Evolutionary conservation across 179 eudicot genomes (phyloP).

Genomic region (Dionaea muscipula): DNA sequence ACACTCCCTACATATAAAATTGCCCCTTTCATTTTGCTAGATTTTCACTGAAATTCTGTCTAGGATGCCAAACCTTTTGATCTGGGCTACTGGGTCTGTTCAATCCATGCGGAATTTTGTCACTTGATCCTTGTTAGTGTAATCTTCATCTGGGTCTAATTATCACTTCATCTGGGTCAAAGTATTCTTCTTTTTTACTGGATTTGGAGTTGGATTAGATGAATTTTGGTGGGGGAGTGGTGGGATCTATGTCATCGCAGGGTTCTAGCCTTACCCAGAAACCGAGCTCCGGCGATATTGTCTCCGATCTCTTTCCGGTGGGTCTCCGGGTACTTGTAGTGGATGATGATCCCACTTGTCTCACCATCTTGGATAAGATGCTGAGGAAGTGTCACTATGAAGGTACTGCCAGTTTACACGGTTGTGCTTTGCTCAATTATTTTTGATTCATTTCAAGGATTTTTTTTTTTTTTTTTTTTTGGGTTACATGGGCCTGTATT

Average conservation of each 20-base stretch:
- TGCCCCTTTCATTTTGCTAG: too few species aligned
- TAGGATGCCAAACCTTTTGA: too few species aligned
- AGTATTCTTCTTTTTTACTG: too few species aligned
- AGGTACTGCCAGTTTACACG: constrained; percentile 22
- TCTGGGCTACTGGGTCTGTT: too few species aligned
- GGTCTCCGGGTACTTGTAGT: constrained; percentile 73
- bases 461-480: background rate
- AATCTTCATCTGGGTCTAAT: too few species aligned
- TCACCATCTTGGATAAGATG: constrained; percentile 63
- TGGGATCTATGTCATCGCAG: constrained; percentile 27
- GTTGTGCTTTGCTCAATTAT: background rate
- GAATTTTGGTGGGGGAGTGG: constrained; percentile 29
- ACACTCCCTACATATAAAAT: too few species aligned
- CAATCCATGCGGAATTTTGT: too few species aligned
- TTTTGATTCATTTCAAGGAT: background rate
- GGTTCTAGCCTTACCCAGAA: constrained; percentile 5
- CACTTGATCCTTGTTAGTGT: too few species aligned
- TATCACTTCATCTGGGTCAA: too few species aligned
- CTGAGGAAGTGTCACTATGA: constrained; percentile 50
- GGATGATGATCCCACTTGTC: constrained; percentile 74
- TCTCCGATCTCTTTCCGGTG: constrained; percentile 45
- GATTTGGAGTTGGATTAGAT: constrained; percentile 19
- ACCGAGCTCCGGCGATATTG: constrained; percentile 20
- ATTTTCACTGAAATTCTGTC: too few species aligned
- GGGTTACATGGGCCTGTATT: too few species aligned